Base-by-base conservation (phyloP, 225 moss, liverwort and hornwort genomes). In the Antitrichia curtipendula region DNA sequence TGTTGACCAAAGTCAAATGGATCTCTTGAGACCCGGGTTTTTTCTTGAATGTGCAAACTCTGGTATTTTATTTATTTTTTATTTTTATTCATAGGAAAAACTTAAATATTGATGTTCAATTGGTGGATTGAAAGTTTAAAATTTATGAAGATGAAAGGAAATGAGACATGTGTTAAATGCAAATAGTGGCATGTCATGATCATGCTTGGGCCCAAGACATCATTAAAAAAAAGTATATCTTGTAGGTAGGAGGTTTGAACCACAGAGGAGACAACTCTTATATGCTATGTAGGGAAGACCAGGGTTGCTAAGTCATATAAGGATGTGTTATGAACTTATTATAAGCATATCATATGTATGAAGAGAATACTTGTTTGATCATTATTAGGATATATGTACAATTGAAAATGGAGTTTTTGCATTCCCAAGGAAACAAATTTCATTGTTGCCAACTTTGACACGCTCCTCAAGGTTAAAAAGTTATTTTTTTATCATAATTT, bases 261-360 rank as follows among this genome's bases (percentile, higher is more conserved):
- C 5, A 8, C 13, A n/a, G 4, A 4, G 4, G 5, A 8, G 5
- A 15, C 14, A 40, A 69, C 15, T 14, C 4, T 69, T 14, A 24
- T 40, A 24, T 69, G 13, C 0, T 40, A 1, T 21, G 4, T 4
- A 40, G 0, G 2, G 8, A 24, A 2, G 24, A n/a, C n/a, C 1
- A 5, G 0, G 69, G 13, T 40, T 69, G 7, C 8, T 5, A 40
- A 25, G 40, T 14, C 15, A 14, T 24, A 14, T 2, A 24, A 40
- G 8, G 8, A 69, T 69, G 23, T 7, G 0, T 24, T 40, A 41
- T 24, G 8, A 24, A 69, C 24, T 40, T 8, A 24, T 40, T 1
- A 43, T 16, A 43, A 16, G 16, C 0, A 0, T 27, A 16, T 43
- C 6, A 28, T 71, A 16, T 27, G 6, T 28, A 71, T 71, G 3